A percentile compares a stretch with the other conserved stretches of the same genome.
Conservation (phyloP, 2,329 filamentous ascomycete species). For the Diaporthe sp. region DNA sequence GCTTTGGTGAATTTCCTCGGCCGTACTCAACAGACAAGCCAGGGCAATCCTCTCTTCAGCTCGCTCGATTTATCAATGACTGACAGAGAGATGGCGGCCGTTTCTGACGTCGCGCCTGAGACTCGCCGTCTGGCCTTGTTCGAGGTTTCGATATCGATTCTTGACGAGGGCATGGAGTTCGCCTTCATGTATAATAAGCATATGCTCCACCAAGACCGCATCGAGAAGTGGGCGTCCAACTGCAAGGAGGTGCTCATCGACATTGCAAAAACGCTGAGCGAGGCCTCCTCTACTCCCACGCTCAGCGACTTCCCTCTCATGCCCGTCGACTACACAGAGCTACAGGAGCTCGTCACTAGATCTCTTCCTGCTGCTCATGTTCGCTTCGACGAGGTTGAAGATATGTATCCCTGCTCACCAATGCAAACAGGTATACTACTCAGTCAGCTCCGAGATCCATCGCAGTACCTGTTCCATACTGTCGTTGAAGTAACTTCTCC, state of each 20-base stretch:
- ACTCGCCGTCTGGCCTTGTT: slow-evolving; percentile 3
- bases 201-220: neutral
- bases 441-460: slow-evolving; percentile 38
- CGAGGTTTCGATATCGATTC: neutral
- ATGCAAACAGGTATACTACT: slow-evolving; percentile 41
- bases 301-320: slow-evolving; percentile 41
- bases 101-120: neutral
- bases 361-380: slow-evolving; percentile 31
- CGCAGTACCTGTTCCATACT: slow-evolving; percentile 38
- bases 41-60: neutral
- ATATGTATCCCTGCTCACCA: slow-evolving; percentile 40
- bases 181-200: neutral
- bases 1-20: slow-evolving; percentile 1
- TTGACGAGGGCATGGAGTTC: neutral
- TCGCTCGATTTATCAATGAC: neutral
- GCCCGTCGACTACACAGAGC: slow-evolving; percentile 37
- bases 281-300: slow-evolving; percentile 36
- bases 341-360: slow-evolving; percentile 34
- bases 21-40: slow-evolving; percentile 4
- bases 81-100: neutral
- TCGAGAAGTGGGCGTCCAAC: neutral
- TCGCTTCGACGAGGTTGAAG: slow-evolving; percentile 38
- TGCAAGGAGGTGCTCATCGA: neutral
- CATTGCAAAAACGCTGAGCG: neutral
- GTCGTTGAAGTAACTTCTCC: slow-evolving; percentile 34